Evolutionary conservation across 1,139 yeast genomes (phyloP).

Genomic region (Geotrichum aggregatum): DNA sequence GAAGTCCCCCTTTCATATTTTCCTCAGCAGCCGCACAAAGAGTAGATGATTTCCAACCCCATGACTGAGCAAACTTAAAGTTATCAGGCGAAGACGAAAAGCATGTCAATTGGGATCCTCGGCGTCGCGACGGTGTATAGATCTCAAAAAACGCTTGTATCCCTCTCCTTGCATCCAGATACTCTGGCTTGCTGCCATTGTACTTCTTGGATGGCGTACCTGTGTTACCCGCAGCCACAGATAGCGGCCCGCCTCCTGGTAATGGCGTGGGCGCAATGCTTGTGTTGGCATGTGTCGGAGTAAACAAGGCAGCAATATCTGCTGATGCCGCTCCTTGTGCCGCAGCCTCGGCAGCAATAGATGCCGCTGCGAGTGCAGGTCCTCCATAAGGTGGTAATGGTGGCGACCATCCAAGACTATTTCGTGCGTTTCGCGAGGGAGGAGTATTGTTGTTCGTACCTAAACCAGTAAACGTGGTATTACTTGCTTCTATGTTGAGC

Average conservation of each 20-base stretch:
- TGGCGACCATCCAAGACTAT: slow-evolving; percentile 6
- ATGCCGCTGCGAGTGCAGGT: slow-evolving; percentile 9
- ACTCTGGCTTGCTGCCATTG: slow-evolving; percentile 24
- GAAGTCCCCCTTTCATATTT: slow-evolving; percentile 11
- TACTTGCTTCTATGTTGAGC: background rate
- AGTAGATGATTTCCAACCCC: slow-evolving; percentile 54
- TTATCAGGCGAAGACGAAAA: slow-evolving; percentile 50
- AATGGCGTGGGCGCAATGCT: background rate
- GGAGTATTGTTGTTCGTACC: background rate
- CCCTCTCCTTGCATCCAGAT: slow-evolving; percentile 42
- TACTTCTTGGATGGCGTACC: background rate
- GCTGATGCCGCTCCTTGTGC: slow-evolving; percentile 7
- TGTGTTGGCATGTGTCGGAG: background rate
- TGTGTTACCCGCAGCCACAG: background rate
- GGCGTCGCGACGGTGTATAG: slow-evolving; percentile 48
- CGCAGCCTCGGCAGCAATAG: slow-evolving; percentile 10
- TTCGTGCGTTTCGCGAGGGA: background rate
- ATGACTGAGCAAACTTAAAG: slow-evolving; percentile 50
- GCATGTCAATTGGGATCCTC: slow-evolving; percentile 42
- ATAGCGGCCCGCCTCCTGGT: no score
- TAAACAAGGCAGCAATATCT: background rate
- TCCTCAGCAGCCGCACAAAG: slow-evolving; percentile 48
- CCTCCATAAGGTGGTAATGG: slow-evolving; percentile 6
- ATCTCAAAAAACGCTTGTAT: slow-evolving; percentile 50
- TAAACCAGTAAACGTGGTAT: background rate